phyloP scores from a whole-genome alignment of 192 early-diverging fungal species.

The Haplosporangium gracile region DNA sequence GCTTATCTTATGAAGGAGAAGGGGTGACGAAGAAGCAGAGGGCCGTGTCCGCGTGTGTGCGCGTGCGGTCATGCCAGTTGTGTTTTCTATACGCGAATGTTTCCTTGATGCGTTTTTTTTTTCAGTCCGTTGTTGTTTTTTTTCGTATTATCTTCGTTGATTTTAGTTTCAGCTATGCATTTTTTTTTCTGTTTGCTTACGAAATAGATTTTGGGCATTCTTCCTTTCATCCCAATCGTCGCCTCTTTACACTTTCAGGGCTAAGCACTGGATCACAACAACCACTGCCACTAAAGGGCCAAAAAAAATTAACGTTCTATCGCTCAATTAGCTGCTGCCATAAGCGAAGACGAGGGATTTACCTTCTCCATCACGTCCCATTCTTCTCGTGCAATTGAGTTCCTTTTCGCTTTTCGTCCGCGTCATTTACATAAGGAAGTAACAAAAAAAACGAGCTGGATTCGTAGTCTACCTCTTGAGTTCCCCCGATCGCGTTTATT shows the following conservation, averaged over 20 bases:
- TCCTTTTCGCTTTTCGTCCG: slow-evolving; percentile 1
- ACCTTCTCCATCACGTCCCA: background rate
- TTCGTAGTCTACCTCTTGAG: background rate
- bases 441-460: background rate
- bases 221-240: background rate
- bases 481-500: background rate
- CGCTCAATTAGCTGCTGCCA: background rate
- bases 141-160: background rate
- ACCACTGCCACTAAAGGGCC: background rate
- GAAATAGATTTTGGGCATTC: background rate
- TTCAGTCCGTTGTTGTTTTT: background rate
- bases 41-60: no score
- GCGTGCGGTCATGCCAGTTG: background rate
- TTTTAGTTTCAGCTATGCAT: background rate
- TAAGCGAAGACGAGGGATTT: background rate
- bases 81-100: background rate
- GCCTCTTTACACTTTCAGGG: background rate
- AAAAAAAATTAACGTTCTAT: background rate
- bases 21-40: no score
- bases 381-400: background rate
- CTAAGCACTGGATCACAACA: background rate
- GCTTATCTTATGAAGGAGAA: background rate
- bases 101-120: background rate
- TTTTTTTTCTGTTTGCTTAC: slow-evolving; percentile 3
- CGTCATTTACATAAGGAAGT: background rate